Base-by-base conservation (phyloP, 2,329 filamentous ascomycete species). In the Colletotrichum spaethianum region DNA sequence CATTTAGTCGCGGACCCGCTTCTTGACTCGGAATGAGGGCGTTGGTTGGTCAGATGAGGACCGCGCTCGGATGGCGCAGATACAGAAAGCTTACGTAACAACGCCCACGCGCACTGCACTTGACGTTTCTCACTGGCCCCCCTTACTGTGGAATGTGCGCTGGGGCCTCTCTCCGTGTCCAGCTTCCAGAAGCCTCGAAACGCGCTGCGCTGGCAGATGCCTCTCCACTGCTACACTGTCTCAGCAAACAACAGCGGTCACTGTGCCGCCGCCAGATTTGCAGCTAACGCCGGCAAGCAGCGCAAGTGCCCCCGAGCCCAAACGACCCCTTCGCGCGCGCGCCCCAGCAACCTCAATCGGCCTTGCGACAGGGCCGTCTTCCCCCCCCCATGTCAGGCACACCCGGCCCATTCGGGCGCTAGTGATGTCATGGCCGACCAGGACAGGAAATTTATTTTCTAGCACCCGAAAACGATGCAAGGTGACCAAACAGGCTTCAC, bases 381-480 rank as follows among this genome's bases (percentile, higher is more conserved):
- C 38, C 65, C 56, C 31, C 38, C 38, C 65, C 56, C 31, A 62
- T 44, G 65, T 31, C 59, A 68, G 50, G 57, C 20, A 63, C 31
- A 50, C 50, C 67, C 60, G 52, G 61, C 61, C 61, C 33, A 26
- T 33, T 60, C 44, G 61, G 42, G 20, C 20, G 28, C 36, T 16
- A 40, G 53, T 70, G 67, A 70, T 70, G 67, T 70, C 67, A 70
- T 67, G 53, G 44, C 42, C 33, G 31, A 28, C 59, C 48, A 56
- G 48, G 46, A 40, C 59, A 42, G 31, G 28, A 55, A 46, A 55
- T 18, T 36, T 53, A 36, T 42, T 50, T 50, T 67, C 26, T 20
- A 0, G 50, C 8, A 11, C 28, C n/a, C 59, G 4, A 23, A 57
- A 63, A 48, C 40, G 31, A 23, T 63, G 40, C 42, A 59, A 69